These are phyloP conservation scores for Gynochthodes officinalis DNA, from an alignment of 257 asterid genomes.

Conservation along the genomic window DNA sequence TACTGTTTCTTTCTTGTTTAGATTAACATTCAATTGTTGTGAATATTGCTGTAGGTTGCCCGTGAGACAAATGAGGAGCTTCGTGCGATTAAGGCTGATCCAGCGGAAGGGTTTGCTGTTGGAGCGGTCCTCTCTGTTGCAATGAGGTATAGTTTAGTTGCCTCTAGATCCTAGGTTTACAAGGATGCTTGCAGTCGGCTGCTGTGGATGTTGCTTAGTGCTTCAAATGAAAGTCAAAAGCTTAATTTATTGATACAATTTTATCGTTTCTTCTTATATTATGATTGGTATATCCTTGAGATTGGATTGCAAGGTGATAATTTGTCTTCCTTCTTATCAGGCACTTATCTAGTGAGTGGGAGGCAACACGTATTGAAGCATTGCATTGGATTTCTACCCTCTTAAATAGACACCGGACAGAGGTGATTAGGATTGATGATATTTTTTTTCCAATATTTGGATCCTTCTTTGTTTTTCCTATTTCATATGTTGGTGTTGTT, in stretches of 20 bases:
- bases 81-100: conserved; percentile 76
- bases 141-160: conserved; percentile 55
- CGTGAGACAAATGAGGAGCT: conserved; percentile 98
- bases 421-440: conserved; percentile 42
- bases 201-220: background rate
- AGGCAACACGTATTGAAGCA: conserved; percentile 98
- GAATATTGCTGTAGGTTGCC: conserved; percentile 59
- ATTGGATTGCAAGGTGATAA: background rate
- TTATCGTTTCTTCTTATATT: background rate
- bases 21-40: background rate
- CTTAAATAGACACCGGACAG: conserved; percentile 61
- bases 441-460: background rate
- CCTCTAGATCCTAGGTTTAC: background rate
- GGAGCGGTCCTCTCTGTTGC: conserved; percentile 87
- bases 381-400: conserved; percentile 87
- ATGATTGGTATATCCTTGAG: conserved; percentile 1
- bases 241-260: background rate
- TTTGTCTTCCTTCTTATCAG: conserved; percentile 37
- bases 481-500: background rate
- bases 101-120: conserved; percentile 85
- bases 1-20: background rate
- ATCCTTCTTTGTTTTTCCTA: background rate
- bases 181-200: background rate
- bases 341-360: conserved; percentile 91
- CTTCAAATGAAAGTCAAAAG: background rate